phyloP scores from a whole-genome alignment of 129 eudicot genomes.

The Logfia minima region DNA sequence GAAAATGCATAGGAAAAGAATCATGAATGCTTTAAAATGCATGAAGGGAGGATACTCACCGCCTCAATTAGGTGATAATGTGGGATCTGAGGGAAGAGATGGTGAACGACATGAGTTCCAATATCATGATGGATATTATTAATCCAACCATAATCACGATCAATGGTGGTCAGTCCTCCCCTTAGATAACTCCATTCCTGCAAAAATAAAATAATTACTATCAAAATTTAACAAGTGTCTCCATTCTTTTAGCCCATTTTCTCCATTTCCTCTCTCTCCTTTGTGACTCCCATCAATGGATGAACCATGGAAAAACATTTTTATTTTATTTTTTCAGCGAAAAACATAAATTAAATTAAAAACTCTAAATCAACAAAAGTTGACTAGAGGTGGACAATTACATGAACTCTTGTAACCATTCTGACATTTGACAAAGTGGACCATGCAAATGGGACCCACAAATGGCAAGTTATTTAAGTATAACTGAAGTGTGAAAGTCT shows the following conservation, averaged over 20 bases:
- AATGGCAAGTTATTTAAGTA: neutral
- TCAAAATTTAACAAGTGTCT: neutral
- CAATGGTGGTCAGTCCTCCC: slow-evolving; percentile 61
- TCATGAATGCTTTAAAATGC: neutral
- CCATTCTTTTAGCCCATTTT: slow-evolving; percentile 3
- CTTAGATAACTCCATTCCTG: slow-evolving; percentile 66
- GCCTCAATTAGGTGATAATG: slow-evolving; percentile 67
- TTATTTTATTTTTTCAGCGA: too few species aligned
- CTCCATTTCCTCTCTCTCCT: neutral
- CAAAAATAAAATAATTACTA: neutral
- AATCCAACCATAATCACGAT: slow-evolving; percentile 67
- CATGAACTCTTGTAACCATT: too few species aligned
- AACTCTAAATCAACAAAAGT: too few species aligned
- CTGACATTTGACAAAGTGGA: neutral
- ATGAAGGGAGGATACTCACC: slow-evolving; percentile 40
- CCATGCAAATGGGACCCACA: neutral
- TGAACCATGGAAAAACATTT: neutral
- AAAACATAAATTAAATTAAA: too few species aligned
- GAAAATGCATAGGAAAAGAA: neutral
- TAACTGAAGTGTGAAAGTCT: neutral
- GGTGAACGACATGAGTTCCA: slow-evolving; percentile 68
- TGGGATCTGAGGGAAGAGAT: slow-evolving; percentile 68
- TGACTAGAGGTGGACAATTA: too few species aligned
- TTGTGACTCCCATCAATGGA: neutral
- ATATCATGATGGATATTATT: slow-evolving; percentile 68